Conservation (phyloP, 495 filamentous ascomycete species). For the Baudoinia panamericana region DNA sequence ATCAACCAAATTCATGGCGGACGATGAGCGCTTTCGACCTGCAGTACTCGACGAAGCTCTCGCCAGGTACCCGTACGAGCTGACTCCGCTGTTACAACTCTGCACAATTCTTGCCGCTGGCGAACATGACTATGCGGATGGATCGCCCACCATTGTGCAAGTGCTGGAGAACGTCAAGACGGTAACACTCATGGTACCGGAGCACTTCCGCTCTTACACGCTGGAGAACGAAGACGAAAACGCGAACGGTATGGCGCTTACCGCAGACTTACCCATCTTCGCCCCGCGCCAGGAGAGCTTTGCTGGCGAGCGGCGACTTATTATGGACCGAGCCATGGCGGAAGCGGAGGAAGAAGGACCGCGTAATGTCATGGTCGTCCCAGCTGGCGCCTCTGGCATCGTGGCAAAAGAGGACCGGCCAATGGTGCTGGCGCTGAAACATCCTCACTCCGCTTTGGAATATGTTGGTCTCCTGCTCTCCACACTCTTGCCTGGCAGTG, state of each 20-base stretch:
- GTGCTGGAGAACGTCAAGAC: constrained; percentile 39
- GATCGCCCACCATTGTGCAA: constrained; percentile 37
- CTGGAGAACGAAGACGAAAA: constrained; percentile 75
- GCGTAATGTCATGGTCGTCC: constrained; percentile 6
- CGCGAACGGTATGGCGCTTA: constrained; percentile 49
- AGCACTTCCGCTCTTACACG: constrained; percentile 53
- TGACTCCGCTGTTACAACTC: constrained; percentile 61
- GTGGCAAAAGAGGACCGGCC: constrained; percentile 17
- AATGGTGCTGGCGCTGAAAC: constrained; percentile 11
- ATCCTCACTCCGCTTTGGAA: constrained; percentile 49
- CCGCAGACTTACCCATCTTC: constrained; percentile 41
- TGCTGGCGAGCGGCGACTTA: background rate
- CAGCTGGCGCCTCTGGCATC: constrained; percentile 12
- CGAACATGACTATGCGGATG: background rate
- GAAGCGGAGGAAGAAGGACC: background rate
- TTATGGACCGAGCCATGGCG: background rate
- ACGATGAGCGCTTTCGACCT: constrained; percentile 43
- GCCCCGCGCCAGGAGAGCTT: background rate
- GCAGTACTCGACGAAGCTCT: constrained; percentile 34
- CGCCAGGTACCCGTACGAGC: constrained; percentile 75
- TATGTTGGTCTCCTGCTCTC: constrained; percentile 61
- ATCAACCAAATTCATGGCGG: constrained; percentile 40
- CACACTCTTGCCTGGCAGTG: constrained; percentile 21
- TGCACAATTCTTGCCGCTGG: constrained; percentile 28
- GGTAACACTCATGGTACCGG: constrained; percentile 58